Evolutionary conservation across 352 stramenopile species (phyloP), one percentile per base, ranked within the genome.

Genomic region (Phytophthora aleatoria): DNA sequence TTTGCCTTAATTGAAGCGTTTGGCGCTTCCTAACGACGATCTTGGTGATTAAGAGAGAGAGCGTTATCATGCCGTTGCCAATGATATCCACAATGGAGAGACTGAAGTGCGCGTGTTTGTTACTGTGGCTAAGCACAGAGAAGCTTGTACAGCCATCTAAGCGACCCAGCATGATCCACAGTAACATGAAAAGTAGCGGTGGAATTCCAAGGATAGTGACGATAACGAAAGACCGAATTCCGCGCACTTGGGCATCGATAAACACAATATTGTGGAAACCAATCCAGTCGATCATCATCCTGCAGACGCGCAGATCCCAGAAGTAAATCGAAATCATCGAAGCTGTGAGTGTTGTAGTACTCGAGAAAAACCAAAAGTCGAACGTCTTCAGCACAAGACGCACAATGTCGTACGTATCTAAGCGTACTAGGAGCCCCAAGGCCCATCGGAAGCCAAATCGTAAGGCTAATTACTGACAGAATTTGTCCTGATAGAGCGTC

Each of bases 341-440:
- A 7, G 52, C 62, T 6, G 72, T 77, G 8, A 70, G 41, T 13
- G 52, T 66, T 48, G 67, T 74, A 12, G 73, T 64, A 16, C 63
- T 61, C 26, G 63, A 56, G 45, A 82, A 81, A 50, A 80, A 79
- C 71, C 64, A 83, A 28, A 80, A 76, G 43, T 83, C 71, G 36
- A 80, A 79, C 6, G 71, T 80, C 26, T 55, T 30, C n/a, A 76
- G 15, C 3, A 83, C 31, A 9, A 74, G 42, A 3, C 57, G 62
- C 6, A 81, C 60, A 15, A 83, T 50, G 26, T 79, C 71, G 31
- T 69, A 83, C 71, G 31, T 69, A 83, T 35, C 75, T 56, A 8
- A 80, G 38, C 0, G 55, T 69, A 5, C 60, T 50, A 4, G 69
- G 10, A 42, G 61, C 67, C 3, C 56, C 68, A 4, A 79, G 44